Conservation (phyloP, 495 filamentous ascomycete genomes). For the Penicillium paradoxum region DNA sequence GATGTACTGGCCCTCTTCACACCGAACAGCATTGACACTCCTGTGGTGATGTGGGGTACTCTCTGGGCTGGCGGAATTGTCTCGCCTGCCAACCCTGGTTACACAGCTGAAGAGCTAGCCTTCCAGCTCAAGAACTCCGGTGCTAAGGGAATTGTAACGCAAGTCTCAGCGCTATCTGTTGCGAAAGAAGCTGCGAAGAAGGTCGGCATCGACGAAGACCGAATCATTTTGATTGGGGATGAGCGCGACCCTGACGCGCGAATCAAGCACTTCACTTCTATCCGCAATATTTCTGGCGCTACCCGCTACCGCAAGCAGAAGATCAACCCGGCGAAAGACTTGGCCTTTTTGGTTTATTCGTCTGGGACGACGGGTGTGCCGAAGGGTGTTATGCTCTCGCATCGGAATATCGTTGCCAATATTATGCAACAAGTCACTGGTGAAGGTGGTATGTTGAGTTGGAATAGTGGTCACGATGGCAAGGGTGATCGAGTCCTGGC, state of each 20-base stretch:
- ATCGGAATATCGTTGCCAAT: slow-evolving; percentile 78
- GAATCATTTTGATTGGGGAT: slow-evolving; percentile 77
- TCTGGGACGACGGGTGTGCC: slow-evolving; percentile 89
- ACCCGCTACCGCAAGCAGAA: slow-evolving; percentile 43
- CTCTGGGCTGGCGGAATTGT: slow-evolving; percentile 80
- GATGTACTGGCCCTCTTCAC: slow-evolving; percentile 69
- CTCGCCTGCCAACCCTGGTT: slow-evolving; percentile 82
- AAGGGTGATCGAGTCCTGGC: slow-evolving; percentile 69
- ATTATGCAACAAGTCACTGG: slow-evolving; percentile 49
- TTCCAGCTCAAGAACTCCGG: slow-evolving; percentile 81
- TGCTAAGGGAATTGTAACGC: slow-evolving; percentile 74
- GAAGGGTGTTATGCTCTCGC: slow-evolving; percentile 89
- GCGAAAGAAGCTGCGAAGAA: slow-evolving; percentile 62
- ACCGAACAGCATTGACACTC: slow-evolving; percentile 72
- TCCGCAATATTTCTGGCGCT: slow-evolving; percentile 55
- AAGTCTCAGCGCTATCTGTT: slow-evolving; percentile 53
- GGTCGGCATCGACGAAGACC: slow-evolving; percentile 57
- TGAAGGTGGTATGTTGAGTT: slow-evolving; percentile 56
- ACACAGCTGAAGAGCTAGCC: slow-evolving; percentile 79
- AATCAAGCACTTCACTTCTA: slow-evolving; percentile 72
- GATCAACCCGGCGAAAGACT: slow-evolving; percentile 42
- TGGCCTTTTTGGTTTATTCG: slow-evolving; percentile 72
- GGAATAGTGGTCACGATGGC: slow-evolving; percentile 55
- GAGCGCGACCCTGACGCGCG: slow-evolving; percentile 52
- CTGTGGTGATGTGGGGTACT: slow-evolving; percentile 67